phyloP scores from a whole-genome alignment of 331 rosid species.

The Erythrophleum ivorense region DNA sequence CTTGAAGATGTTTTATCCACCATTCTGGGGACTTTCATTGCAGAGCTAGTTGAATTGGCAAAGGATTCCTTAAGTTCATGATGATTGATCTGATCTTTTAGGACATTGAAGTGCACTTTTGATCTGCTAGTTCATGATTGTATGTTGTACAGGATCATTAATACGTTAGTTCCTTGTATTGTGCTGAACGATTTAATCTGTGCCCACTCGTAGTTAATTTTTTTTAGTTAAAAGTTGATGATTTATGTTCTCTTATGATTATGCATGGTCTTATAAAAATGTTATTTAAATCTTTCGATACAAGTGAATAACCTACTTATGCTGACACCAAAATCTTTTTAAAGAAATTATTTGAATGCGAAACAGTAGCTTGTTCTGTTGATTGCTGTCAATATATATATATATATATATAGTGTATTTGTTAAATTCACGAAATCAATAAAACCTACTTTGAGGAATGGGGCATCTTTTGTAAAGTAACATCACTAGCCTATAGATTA shows the following conservation, averaged over 20 bases:
- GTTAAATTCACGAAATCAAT: no score
- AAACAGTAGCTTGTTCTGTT: no score
- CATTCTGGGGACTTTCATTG: constrained; percentile 18
- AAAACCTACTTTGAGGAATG: no score
- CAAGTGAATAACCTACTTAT: constrained; percentile 9
- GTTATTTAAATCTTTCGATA: constrained; percentile 23
- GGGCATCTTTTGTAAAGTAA: no score
- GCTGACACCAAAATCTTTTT: constrained; percentile 16
- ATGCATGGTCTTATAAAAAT: constrained; percentile 22
- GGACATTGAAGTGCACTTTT: constrained; percentile 36
- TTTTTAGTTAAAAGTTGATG: constrained; percentile 3
- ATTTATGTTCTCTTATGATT: constrained; percentile 7
- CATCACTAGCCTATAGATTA: no score
- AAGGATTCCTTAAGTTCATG: constrained; percentile 27
- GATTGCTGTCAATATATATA: no score
- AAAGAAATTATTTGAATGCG: constrained; percentile 33
- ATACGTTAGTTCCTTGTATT: constrained; percentile 21
- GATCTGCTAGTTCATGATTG: constrained; percentile 39
- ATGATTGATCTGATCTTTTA: constrained; percentile 40
- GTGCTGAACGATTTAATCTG: background rate
- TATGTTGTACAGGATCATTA: constrained; percentile 46
- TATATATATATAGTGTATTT: no score
- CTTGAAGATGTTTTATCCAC: constrained; percentile 33
- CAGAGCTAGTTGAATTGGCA: constrained; percentile 25
- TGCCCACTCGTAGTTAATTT: background rate